Evolutionary conservation across 2,329 filamentous ascomycete species (phyloP), one percentile per base, ranked within the genome.

Genomic region (Botrytis fragariae): DNA sequence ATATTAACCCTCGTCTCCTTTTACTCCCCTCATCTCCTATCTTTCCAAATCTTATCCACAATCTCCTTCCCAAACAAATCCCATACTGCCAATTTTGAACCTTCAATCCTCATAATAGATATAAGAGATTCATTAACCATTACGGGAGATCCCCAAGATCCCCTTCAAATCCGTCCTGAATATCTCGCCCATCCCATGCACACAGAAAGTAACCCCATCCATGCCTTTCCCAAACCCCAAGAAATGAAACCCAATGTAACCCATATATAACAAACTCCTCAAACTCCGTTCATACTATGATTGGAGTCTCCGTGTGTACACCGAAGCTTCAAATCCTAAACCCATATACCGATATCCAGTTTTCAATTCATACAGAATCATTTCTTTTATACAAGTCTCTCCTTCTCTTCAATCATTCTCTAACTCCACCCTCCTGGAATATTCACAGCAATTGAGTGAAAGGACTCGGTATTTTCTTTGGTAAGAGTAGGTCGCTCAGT

Each of bases 41-140:
- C 22, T 25, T 2, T 39, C 25, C 59, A 37, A 25, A 61, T 39
- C 22, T 37, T 14, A 16, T 61, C 20, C 59, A 61, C 59, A 61
- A 39, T 54, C 25, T 54, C 12, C 35, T 8, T 39, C 25, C 35
- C 1, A 37, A 61, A 37, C 22, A 39, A 61, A 22, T 1, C 32
- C 35, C 25, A 39, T 18, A 10, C 35, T n/a, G 22, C 35, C 59
- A n/a, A n/a, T 54, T 54, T 54, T 16, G 32, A 57, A 10, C 35
- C 25, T 39, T 10, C 35, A 54, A 57, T 32, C 64, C 25, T 57
- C 64, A 57, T 68, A 29, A 54, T 16, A 29, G 48, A 57, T 68
- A 68, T 68, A 68, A 68, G 48, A 68, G 64, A 68, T 57, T 68
- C 64, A 68, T 68, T 68, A 68, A 57, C 64, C 48, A 22, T 68